Conservation (phyloP, 1,284 basidiomycete genomes). For the Peniophora sp. region DNA sequence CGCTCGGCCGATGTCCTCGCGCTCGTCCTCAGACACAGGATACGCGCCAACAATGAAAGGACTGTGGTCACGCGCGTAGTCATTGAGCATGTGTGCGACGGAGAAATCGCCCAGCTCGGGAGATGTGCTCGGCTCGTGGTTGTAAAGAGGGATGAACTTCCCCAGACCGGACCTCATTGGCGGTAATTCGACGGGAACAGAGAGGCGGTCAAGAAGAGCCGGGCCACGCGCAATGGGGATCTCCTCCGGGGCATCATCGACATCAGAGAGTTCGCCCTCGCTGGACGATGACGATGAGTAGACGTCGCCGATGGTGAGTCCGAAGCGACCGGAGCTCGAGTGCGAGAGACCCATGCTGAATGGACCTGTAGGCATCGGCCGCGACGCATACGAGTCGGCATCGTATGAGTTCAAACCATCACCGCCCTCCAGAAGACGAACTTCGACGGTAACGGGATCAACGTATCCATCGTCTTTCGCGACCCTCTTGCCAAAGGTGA, state of each 20-base stretch:
- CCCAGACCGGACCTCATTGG: not conserved
- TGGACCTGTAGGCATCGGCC: conserved; percentile 6
- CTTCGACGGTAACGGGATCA: conserved; percentile 47
- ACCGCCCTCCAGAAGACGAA: conserved; percentile 41
- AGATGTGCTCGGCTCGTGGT: conserved; percentile 10
- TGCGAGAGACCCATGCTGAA: not conserved
- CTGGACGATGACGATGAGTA: conserved; percentile 24
- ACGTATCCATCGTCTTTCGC: conserved; percentile 50
- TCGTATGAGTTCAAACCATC: too few relatives aligned
- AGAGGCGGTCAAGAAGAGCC: conserved; percentile 5
- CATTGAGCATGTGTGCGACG: conserved; percentile 2
- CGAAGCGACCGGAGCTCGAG: conserved; percentile 39
- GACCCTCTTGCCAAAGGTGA: conserved; percentile 70
- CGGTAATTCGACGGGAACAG: conserved; percentile 2
- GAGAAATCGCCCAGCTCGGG: conserved; percentile 4
- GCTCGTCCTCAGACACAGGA: conserved; percentile 12
- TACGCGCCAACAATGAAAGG: conserved; percentile 22
- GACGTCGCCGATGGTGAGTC: conserved; percentile 27
- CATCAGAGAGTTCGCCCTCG: conserved; percentile 45
- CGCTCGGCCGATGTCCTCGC: not conserved
- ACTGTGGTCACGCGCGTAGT: conserved; percentile 5
- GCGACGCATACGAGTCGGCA: conserved; percentile 6
- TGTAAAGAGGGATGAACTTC: conserved; percentile 6
- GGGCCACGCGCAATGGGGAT: conserved; percentile 15
- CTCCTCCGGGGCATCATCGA: conserved; percentile 36